Base-by-base conservation (phyloP, 768 basidiomycete genomes). In the Suillus luteus region DNA sequence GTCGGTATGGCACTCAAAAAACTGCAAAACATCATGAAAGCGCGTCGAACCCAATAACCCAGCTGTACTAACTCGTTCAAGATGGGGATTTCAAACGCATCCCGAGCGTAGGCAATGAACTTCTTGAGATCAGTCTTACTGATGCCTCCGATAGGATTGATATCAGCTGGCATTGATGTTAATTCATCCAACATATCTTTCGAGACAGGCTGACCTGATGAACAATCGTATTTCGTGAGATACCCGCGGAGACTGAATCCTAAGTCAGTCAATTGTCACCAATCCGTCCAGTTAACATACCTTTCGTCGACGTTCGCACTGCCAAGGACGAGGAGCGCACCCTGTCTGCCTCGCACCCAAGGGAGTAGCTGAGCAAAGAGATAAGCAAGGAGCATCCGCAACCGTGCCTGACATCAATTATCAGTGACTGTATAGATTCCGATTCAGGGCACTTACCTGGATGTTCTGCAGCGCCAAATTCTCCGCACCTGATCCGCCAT, bases 271-370 rank as follows among this genome's bases (percentile, higher is more conserved):
- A 19, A 43, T 24, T 14, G 57, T 35, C 31, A 43, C 6, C 3
- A 37, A 27, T 44, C 5, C 31, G 3, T 24, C 40, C 48, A 7
- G n/a, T 60, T 52, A 48, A 66, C 73, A 35, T 63, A 90, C 94
- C 93, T 96, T 80, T 99, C 97, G 70, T 99, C 97, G 2, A 99
- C 97, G 71, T 99, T 99, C 19, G 97, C 96, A 67, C 93, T 96
- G 1, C 97, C 97, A n/a, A 99, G 83, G 1, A 99, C 97, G 31
- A 99, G 86, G 41, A 99, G 76, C 7, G 94, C 93, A 1, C 97
- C 97, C 46, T 77, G 75, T 71, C 86, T 85, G 0, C 95, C 94
- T 65, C 96, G 81, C 0, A 90, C 92, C 90, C 93, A 98, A 3
- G 95, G 96, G 38, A 98, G 77, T 4, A 99, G 85, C 71, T 98